Percentiles rank a stretch among this genome's conserved stretches.
Conservation (phyloP, 371 early-diverging fungal species). For the Lichtheimia corymbifera region DNA sequence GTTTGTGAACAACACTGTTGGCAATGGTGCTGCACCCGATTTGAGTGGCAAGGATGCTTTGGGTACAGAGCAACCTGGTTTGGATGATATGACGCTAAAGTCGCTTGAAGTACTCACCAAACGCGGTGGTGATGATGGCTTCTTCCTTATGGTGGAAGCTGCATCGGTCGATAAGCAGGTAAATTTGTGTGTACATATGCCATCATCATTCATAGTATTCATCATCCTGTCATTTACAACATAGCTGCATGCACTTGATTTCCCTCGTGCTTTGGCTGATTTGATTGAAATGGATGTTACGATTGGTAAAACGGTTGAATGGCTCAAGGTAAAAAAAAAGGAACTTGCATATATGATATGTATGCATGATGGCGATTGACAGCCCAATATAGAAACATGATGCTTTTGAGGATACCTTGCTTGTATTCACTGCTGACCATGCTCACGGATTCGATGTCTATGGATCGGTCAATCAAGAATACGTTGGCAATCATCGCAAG, state of each 20-base stretch:
- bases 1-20: slow-evolving; percentile 55
- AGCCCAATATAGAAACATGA: slow-evolving; percentile 28
- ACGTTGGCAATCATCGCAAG: slow-evolving; percentile 21
- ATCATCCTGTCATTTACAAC: not conserved
- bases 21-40: slow-evolving; percentile 49
- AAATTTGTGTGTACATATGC: slow-evolving; percentile 1
- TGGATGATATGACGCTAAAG: slow-evolving; percentile 69
- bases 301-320: slow-evolving; percentile 60
- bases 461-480: slow-evolving; percentile 63
- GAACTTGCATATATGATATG: not conserved
- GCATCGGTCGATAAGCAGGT: slow-evolving; percentile 68
- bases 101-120: slow-evolving; percentile 61
- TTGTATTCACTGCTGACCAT: slow-evolving; percentile 76
- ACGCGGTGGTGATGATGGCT: slow-evolving; percentile 69
- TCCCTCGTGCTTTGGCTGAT: slow-evolving; percentile 70
- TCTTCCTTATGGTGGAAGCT: slow-evolving; percentile 77
- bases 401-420: slow-evolving; percentile 64
- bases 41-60: slow-evolving; percentile 52
- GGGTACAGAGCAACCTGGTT: slow-evolving; percentile 63
- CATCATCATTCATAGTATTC: not conserved
- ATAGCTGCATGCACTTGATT: slow-evolving; percentile 67
- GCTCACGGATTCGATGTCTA: slow-evolving; percentile 74
- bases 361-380: not conserved
- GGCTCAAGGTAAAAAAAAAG: slow-evolving; percentile 43
- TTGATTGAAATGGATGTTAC: slow-evolving; percentile 73